Evolutionary conservation across 805 yeast genomes (phyloP).

Genomic region (Allodekkera sacchari): DNA sequence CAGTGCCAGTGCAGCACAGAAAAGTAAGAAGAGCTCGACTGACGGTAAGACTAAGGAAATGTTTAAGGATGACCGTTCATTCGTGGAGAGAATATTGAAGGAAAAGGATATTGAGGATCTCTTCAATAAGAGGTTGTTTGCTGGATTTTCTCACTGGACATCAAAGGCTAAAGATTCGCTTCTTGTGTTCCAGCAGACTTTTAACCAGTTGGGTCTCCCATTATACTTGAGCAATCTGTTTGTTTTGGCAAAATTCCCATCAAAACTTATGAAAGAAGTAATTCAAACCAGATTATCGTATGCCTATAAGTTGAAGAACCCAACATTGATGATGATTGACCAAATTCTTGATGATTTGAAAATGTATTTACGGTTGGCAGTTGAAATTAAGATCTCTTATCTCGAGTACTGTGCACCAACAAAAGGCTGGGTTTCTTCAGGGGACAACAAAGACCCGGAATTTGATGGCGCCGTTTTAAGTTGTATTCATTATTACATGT

Average conservation of each 20-base stretch:
- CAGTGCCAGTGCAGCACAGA: background rate
- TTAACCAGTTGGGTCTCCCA: slow-evolving; percentile 65
- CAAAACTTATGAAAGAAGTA: slow-evolving; percentile 70
- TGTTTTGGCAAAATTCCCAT: slow-evolving; percentile 65
- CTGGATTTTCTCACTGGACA: slow-evolving; percentile 72
- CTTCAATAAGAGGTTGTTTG: slow-evolving; percentile 60
- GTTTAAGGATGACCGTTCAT: slow-evolving; percentile 54
- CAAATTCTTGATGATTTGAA: slow-evolving; percentile 84
- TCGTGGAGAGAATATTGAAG: slow-evolving; percentile 78
- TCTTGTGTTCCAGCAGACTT: slow-evolving; percentile 49
- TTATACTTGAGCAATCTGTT: slow-evolving; percentile 59
- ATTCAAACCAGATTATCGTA: slow-evolving; percentile 65
- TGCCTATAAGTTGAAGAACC: slow-evolving; percentile 71
- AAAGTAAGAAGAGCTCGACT: background rate
- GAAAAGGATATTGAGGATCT: slow-evolving; percentile 68
- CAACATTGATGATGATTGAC: slow-evolving; percentile 94
- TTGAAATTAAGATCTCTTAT: slow-evolving; percentile 63
- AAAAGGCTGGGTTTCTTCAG: slow-evolving; percentile 59
- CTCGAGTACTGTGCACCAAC: slow-evolving; percentile 50
- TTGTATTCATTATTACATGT: slow-evolving; percentile 65
- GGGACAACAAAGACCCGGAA: slow-evolving; percentile 50
- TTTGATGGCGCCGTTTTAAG: slow-evolving; percentile 62
- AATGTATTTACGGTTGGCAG: slow-evolving; percentile 64
- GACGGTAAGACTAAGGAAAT: slow-evolving; percentile 2
- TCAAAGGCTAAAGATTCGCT: slow-evolving; percentile 71